phyloP scores from a whole-genome alignment of 129 eudicot species.

The Helichrysum umbraculigerum region DNA sequence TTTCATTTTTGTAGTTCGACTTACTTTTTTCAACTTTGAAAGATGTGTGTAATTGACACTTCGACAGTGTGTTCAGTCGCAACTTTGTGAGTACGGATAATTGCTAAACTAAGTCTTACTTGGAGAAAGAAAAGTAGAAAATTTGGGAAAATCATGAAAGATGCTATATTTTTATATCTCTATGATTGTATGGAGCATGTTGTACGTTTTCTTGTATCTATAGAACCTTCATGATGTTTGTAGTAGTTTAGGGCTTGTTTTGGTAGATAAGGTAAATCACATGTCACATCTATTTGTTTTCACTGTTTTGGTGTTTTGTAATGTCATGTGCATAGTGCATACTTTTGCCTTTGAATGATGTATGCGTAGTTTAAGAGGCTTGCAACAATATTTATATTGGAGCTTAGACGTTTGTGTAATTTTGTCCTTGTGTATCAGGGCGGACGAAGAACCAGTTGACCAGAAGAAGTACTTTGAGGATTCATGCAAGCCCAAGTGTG shows the following conservation, averaged over 20 bases:
- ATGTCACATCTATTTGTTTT: background rate
- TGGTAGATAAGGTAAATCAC: background rate
- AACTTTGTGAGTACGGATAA: background rate
- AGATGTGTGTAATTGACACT: background rate
- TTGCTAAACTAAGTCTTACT: background rate
- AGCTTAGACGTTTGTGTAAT: background rate
- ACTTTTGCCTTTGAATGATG: background rate
- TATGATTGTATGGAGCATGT: background rate
- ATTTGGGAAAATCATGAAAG: background rate
- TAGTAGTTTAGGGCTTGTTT: background rate
- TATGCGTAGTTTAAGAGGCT: background rate
- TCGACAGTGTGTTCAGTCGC: background rate
- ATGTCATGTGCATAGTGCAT: background rate
- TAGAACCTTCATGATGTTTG: background rate
- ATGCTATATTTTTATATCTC: background rate
- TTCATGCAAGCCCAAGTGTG: conserved; percentile 78
- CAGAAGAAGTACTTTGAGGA: conserved; percentile 72
- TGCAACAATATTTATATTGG: background rate
- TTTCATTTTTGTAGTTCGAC: background rate
- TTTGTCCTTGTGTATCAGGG: conserved; percentile 38
- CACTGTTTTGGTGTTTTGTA: background rate
- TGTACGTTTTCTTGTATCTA: background rate
- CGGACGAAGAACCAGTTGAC: conserved; percentile 86
- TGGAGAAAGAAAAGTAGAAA: background rate
- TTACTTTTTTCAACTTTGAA: background rate